Percentiles rank a stretch among this genome's conserved stretches.
phyloP scores from a whole-genome alignment of 2,329 filamentous ascomycete genomes.

The Trichoderma koningiopsis region DNA sequence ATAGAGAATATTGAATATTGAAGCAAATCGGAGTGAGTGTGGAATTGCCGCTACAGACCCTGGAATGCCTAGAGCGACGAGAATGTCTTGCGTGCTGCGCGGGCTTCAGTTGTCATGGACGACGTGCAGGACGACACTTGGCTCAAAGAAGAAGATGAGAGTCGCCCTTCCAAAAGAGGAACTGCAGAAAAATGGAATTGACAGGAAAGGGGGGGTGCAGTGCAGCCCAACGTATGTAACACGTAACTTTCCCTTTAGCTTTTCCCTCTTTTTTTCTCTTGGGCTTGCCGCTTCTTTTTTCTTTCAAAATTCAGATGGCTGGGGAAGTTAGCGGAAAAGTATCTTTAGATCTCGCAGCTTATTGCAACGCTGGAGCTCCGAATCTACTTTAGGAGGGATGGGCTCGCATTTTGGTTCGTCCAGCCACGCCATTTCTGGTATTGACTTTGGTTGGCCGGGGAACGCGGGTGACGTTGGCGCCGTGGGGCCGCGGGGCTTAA shows the following conservation, averaged over 20 bases:
- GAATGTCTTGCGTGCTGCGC: slow-evolving; percentile 20
- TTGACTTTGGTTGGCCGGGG: slow-evolving; percentile 37
- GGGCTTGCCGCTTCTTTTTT: neutral
- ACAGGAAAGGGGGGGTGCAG: neutral
- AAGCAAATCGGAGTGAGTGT: neutral
- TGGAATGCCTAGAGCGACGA: slow-evolving; percentile 22
- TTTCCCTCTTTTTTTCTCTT: neutral
- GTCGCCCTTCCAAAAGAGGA: slow-evolving; percentile 13
- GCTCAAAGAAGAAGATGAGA: slow-evolving; percentile 24
- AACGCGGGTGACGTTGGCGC: slow-evolving; percentile 30
- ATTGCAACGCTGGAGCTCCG: slow-evolving; percentile 24
- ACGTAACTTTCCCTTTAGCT: neutral
- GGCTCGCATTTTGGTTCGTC: slow-evolving; percentile 33
- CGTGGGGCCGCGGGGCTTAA: slow-evolving; percentile 26
- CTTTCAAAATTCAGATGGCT: slow-evolving; percentile 18
- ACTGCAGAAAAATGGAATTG: neutral
- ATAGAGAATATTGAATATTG: neutral
- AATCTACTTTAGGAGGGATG: slow-evolving; percentile 17
- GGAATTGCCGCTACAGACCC: slow-evolving; percentile 14
- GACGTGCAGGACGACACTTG: slow-evolving; percentile 25
- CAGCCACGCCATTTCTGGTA: slow-evolving; percentile 38
- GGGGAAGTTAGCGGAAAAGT: neutral
- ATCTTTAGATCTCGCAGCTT: neutral
- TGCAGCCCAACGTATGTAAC: slow-evolving; percentile 13
- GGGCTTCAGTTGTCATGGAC: slow-evolving; percentile 22